phyloP scores from a whole-genome alignment of 139 green algal genomes.

The Nannochloris sp. region DNA sequence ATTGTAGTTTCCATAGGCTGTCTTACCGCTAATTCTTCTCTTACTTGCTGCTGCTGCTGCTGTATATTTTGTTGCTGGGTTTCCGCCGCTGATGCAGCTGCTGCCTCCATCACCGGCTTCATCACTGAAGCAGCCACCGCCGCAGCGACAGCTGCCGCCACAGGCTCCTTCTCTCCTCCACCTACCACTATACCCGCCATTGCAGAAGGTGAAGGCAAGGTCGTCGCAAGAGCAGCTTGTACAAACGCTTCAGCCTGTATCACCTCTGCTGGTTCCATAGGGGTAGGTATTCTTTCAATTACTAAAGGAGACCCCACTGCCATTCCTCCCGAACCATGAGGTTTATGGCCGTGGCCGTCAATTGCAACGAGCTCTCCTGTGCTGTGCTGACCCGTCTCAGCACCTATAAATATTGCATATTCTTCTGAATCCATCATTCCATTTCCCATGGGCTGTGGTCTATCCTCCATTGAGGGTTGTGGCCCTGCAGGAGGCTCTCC shows the following conservation, averaged over 20 bases:
- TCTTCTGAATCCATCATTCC: neutral
- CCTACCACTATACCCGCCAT: neutral
- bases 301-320: neutral
- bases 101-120: too few relatives aligned
- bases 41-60: too few relatives aligned
- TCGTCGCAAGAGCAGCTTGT: slow-evolving; percentile 1
- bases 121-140: too few relatives aligned
- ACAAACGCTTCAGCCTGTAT: slow-evolving; percentile 3
- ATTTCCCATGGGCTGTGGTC: neutral
- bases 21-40: too few relatives aligned
- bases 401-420: neutral
- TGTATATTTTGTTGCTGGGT: too few relatives aligned
- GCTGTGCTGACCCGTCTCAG: neutral
- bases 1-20: too few relatives aligned
- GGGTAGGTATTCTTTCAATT: neutral
- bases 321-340: neutral
- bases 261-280: neutral
- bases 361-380: neutral
- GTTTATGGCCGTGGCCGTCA: neutral
- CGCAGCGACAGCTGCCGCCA: too few relatives aligned
- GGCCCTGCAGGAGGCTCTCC: neutral
- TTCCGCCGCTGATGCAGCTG: too few relatives aligned
- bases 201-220: neutral
- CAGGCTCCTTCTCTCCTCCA: too few relatives aligned
- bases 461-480: neutral